A percentile compares a stretch with the other conserved stretches of the same genome.
Conservation (phyloP, 225 moss, liverwort and hornwort species). For the Thuidium tamariscinum region DNA sequence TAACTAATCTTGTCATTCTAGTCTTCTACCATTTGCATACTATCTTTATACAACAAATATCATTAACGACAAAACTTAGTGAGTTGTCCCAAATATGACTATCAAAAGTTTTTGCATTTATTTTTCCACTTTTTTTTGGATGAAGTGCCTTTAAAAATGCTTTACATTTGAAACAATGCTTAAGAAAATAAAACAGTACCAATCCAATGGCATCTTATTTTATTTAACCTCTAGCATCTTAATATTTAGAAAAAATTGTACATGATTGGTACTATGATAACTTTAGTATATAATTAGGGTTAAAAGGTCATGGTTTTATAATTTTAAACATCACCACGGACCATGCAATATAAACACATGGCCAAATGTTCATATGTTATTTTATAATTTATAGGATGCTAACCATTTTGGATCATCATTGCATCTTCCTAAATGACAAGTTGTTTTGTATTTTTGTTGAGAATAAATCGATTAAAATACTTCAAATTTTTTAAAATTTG, state of each 20-base stretch:
- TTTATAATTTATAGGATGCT: too few relatives aligned
- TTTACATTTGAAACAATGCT: not conserved
- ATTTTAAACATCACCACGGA: not conserved
- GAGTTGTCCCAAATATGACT: fast-evolving
- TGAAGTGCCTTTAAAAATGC: fast-evolving
- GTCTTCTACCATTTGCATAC: not conserved
- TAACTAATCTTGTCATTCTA: not conserved
- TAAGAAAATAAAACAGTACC: fast-evolving
- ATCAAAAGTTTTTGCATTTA: too few relatives aligned
- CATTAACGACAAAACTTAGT: not conserved
- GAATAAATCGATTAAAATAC: fast-evolving
- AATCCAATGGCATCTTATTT: fast-evolving
- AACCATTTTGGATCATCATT: not conserved
- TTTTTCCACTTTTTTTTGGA: fast-evolving
- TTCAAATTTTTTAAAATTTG: too few relatives aligned
- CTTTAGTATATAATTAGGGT: not conserved
- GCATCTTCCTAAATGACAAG: too few relatives aligned
- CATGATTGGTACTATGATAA: not conserved
- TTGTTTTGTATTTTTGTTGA: not conserved
- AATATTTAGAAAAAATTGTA: not conserved
- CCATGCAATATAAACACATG: not conserved
- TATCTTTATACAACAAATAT: not conserved
- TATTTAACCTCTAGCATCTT: fast-evolving
- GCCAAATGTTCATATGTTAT: not conserved
- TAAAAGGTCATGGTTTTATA: not conserved